These are phyloP conservation scores for Boletales sp. DNA, from an alignment of 768 basidiomycete genomes.

Conservation along the genomic window DNA sequence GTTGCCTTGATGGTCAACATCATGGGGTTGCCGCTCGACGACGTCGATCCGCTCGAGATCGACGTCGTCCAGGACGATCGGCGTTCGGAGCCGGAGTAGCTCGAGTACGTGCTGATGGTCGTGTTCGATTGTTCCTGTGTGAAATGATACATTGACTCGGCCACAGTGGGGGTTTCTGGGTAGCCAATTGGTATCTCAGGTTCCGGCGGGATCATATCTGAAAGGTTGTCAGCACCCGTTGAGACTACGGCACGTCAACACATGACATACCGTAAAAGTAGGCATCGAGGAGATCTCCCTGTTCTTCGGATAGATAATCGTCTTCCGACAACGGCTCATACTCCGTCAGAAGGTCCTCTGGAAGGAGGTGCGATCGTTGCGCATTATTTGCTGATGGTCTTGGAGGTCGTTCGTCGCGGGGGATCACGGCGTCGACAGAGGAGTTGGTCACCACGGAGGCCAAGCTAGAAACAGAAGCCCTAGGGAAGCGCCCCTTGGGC, in stretches of 20 bases:
- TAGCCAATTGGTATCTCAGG: conserved; percentile 8
- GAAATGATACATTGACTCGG: conserved; percentile 7
- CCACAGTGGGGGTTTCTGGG: conserved; percentile 20
- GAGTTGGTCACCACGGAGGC: conserved; percentile 54
- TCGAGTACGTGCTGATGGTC: conserved; percentile 4
- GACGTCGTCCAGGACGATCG: conserved; percentile 30
- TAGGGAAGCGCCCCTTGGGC: conserved; percentile 10
- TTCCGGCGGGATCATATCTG: conserved; percentile 23
- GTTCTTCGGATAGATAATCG: conserved; percentile 22
- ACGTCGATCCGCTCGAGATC: conserved; percentile 37
- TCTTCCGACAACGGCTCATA: conserved; percentile 22
- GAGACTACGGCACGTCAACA: neutral
- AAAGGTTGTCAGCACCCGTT: conserved; percentile 4
- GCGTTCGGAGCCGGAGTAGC: conserved; percentile 14
- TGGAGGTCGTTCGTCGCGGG: conserved; percentile 28
- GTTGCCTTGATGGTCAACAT: conserved; percentile 60
- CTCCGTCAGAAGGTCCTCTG: conserved; percentile 16
- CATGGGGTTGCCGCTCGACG: conserved; percentile 21
- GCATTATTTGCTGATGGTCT: conserved; percentile 8
- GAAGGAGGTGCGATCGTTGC: conserved; percentile 13
- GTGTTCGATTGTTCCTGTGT: conserved; percentile 7
- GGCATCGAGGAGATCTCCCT: conserved; percentile 39
- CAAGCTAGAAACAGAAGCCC: conserved; percentile 50
- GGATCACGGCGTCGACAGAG: conserved; percentile 57
- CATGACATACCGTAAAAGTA: conserved; percentile 37